These are phyloP conservation scores for Pseudogymnoascus sp. DNA, from an alignment of 2,329 filamentous ascomycete genomes.

Conservation along the genomic window DNA sequence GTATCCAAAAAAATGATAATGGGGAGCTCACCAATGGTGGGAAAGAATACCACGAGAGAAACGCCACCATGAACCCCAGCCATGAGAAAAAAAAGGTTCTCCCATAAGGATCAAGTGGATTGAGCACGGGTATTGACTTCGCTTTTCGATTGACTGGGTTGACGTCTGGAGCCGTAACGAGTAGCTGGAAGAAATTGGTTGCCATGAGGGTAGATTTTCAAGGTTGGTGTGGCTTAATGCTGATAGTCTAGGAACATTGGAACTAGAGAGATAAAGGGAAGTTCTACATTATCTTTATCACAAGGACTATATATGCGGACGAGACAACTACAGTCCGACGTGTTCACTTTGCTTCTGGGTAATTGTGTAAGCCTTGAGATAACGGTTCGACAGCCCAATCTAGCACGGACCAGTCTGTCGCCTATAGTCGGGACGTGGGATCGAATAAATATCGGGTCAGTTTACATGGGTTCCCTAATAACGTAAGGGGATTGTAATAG, in stretches of 20 bases:
- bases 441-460: background rate
- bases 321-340: background rate
- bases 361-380: background rate
- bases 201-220: background rate
- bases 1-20: background rate
- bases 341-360: background rate
- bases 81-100: constrained; percentile 83
- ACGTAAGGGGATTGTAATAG: background rate
- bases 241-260: background rate
- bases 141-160: constrained; percentile 80
- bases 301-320: background rate
- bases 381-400: background rate
- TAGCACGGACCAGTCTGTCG: background rate
- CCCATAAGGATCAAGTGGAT: constrained; percentile 67
- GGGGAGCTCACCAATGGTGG: background rate
- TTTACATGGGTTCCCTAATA: background rate
- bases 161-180: constrained; percentile 51
- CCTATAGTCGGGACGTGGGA: background rate
- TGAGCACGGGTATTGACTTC: constrained; percentile 66
- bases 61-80: constrained; percentile 74
- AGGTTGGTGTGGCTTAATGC: background rate
- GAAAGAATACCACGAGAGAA: constrained; percentile 52
- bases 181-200: constrained; percentile 27
- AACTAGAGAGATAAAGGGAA: background rate
- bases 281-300: background rate